Evolutionary conservation across 208 protist species (phyloP).

Genomic region (Crithidia bombi): DNA sequence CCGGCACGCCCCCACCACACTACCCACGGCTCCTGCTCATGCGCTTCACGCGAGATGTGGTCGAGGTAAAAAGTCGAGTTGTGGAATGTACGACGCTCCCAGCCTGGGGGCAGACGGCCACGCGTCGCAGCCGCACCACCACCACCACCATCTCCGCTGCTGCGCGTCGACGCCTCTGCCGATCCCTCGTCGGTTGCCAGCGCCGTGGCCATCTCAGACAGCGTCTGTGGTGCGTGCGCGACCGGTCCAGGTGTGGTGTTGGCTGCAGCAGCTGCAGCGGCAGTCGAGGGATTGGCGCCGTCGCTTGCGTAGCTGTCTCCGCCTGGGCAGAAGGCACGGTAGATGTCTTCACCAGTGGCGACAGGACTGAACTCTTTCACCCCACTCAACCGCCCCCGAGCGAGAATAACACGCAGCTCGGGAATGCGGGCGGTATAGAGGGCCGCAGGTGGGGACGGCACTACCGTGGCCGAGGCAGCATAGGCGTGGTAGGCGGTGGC

Average conservation of each 20-base stretch:
- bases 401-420: constrained; percentile 32
- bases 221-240: neutral
- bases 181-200: neutral
- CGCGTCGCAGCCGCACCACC: neutral
- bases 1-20: constrained; percentile 49
- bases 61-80: constrained; percentile 60
- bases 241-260: neutral
- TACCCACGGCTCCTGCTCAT: constrained; percentile 63
- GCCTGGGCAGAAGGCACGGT: constrained; percentile 29
- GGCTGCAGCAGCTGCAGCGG: constrained; percentile 1
- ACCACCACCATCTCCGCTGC: neutral
- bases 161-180: neutral
- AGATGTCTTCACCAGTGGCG: constrained; percentile 23
- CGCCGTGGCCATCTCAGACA: neutral
- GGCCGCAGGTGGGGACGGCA: neutral
- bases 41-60: constrained; percentile 66
- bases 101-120: constrained; percentile 53
- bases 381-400: constrained; percentile 21
- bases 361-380: constrained; percentile 15
- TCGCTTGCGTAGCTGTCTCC: constrained; percentile 14
- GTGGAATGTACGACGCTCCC: constrained; percentile 59
- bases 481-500: neutral
- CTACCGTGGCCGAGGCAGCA: neutral
- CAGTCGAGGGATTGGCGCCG: neutral
- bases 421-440: constrained; percentile 11